Conservation (phyloP, 2,329 filamentous ascomycete species). For the Aureobasidium vineae region DNA sequence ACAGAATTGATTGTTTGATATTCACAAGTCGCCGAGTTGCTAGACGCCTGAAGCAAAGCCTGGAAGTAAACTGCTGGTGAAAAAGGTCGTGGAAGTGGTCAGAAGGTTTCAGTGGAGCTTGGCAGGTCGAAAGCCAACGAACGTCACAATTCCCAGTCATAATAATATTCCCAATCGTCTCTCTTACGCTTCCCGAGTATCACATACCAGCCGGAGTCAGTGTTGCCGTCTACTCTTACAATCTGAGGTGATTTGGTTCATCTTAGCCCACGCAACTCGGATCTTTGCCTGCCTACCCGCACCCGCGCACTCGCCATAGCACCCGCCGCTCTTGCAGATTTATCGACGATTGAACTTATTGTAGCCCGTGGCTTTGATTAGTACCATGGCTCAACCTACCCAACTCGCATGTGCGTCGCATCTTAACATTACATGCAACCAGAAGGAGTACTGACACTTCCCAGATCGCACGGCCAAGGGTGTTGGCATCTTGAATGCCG, state of each 20-base stretch:
- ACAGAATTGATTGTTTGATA: background rate
- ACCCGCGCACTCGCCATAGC: slow-evolving; percentile 2
- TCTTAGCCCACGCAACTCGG: slow-evolving; percentile 26
- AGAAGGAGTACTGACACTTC: slow-evolving; percentile 20
- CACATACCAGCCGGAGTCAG: slow-evolving; percentile 22
- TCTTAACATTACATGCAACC: too few relatives aligned
- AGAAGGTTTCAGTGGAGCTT: slow-evolving; percentile 9
- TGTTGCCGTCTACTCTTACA: slow-evolving; percentile 23
- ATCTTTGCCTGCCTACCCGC: slow-evolving; percentile 19
- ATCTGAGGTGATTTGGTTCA: slow-evolving; percentile 26
- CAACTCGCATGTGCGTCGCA: slow-evolving; percentile 77
- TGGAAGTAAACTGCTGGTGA: background rate
- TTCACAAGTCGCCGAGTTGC: background rate
- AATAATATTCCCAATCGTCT: background rate
- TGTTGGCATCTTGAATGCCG: slow-evolving; percentile 90
- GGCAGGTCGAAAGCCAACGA: background rate
- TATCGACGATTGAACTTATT: slow-evolving; percentile 16
- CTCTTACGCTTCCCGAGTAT: slow-evolving; percentile 11
- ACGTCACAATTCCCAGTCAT: slow-evolving; percentile 3
- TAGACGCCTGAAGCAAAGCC: background rate
- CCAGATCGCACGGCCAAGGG: slow-evolving; percentile 89
- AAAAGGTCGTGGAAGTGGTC: background rate
- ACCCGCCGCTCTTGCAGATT: slow-evolving; percentile 11
- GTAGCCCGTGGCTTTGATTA: slow-evolving; percentile 51
- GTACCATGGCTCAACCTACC: slow-evolving; percentile 83